These are phyloP conservation scores for Termitomyces sp. DNA, from an alignment of 768 basidiomycete species.

Conservation along the genomic window DNA sequence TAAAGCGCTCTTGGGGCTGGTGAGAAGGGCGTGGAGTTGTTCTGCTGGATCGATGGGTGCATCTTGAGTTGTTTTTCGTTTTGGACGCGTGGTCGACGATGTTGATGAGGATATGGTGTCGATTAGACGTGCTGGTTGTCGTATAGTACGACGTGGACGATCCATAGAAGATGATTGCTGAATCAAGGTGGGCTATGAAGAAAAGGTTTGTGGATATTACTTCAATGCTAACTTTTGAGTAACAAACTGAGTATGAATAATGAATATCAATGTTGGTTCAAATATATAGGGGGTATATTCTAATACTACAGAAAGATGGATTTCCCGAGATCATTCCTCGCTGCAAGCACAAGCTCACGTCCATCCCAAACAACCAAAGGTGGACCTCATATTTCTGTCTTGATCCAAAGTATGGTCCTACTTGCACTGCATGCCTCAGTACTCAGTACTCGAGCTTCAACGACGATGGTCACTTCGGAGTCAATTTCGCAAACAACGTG, in stretches of 20 bases:
- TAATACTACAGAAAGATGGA: no score
- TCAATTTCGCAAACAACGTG: neutral
- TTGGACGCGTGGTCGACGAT: constrained; percentile 3
- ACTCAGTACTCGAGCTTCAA: neutral
- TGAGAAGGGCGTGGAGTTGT: constrained; percentile 9
- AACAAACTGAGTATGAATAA: no score
- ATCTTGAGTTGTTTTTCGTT: constrained; percentile 10
- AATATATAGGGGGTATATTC: no score
- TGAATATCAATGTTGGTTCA: neutral
- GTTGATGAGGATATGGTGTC: neutral
- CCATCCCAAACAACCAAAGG: neutral
- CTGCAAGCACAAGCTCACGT: neutral
- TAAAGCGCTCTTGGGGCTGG: constrained; percentile 9
- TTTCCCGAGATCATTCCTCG: no score
- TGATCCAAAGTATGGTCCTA: neutral
- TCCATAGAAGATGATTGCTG: constrained; percentile 7
- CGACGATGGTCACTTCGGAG: neutral
- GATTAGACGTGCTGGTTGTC: constrained; percentile 6
- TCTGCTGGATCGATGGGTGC: constrained; percentile 3
- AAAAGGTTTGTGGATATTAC: neutral
- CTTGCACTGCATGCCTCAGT: neutral
- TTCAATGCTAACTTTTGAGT: neutral
- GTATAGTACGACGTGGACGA: constrained; percentile 15
- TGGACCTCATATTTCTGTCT: neutral
- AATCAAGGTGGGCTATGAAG: neutral